phyloP scores from a whole-genome alignment of 2,329 filamentous ascomycete genomes.

The Coniochaeta sp. region DNA sequence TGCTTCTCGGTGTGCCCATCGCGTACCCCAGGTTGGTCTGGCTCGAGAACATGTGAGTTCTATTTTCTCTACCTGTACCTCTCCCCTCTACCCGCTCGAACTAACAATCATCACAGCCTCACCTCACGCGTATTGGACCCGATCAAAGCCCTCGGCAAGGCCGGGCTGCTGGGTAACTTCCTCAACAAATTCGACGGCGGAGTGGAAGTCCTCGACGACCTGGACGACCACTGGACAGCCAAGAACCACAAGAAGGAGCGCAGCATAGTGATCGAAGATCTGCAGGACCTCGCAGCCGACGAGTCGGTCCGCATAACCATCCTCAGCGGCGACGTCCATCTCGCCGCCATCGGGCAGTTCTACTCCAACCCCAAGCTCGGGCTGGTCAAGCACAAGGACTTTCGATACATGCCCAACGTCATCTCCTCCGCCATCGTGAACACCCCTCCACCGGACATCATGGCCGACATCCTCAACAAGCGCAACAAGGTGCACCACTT shows the following conservation, averaged over 20 bases:
- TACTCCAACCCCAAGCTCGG: constrained; percentile 80
- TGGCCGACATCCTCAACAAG: constrained; percentile 90
- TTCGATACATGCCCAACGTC: constrained; percentile 94
- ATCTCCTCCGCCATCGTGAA: constrained; percentile 94
- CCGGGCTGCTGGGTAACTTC: constrained; percentile 71
- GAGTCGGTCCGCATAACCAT: constrained; percentile 90
- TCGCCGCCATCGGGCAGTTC: constrained; percentile 89
- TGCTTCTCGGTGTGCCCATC: constrained; percentile 77
- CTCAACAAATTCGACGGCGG: constrained; percentile 88
- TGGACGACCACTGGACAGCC: constrained; percentile 97
- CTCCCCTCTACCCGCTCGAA: constrained; percentile 5
- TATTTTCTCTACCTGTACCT: background rate
- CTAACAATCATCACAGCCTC: constrained; percentile 39
- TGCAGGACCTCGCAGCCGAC: constrained; percentile 88
- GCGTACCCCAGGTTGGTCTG: constrained; percentile 73
- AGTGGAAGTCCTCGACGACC: constrained; percentile 82
- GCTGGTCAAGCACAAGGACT: constrained; percentile 82
- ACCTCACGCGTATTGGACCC: constrained; percentile 84
- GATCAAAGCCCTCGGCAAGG: constrained; percentile 78
- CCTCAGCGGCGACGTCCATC: constrained; percentile 86
- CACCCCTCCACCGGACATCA: constrained; percentile 75
- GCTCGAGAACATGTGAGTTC: constrained; percentile 63
- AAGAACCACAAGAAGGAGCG: constrained; percentile 91
- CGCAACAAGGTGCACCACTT: constrained; percentile 76
- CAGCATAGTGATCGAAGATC: constrained; percentile 76